Base-by-base conservation (phyloP, 73 alveolate species). In the Paraurostyla sp. region DNA sequence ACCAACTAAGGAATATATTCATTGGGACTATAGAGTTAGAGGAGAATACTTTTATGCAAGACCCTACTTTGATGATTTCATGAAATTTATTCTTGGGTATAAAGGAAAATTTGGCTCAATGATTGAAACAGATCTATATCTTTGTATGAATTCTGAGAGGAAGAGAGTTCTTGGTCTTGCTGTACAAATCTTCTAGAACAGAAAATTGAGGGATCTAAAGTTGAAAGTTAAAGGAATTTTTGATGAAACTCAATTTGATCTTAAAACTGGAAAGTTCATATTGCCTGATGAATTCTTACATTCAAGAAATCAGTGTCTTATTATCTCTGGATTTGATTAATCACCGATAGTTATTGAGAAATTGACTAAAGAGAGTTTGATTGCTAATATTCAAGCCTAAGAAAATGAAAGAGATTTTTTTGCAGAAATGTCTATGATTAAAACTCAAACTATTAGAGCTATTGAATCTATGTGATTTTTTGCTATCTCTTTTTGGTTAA, bases 21-120 rank as follows among this genome's bases (percentile, higher is more conserved):
- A 65, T 65, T 65, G 82, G 82, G 82, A 65, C 58, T 65, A 65
- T 40, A 65, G 82, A 65, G 82, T 65, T 38, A 2, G 82, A 65
- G 82, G 82, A 0, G 82, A 65, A 35, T 65, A 65, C 25, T 65
- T 18, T 22, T 65, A 65, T 65, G 82, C 82, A 2, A 65, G 82
- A 65, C 82, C 82, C 33, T 65, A 65, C 58, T 65, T 65, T 38
- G 82, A 65, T 65, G 82, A 65, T 36, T 38, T 38, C 25, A 22
- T 65, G 56, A 65, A 65, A 38, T 65, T 36, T 38, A 60, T n/a
- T 60, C 50, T 60, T n/a, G 43, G 32, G 13, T 25, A 9, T 27
- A 6, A 13, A 16, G 6, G 78, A 22, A 60, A 32, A 2, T 7
- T 16, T 60, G 13, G 7, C 3, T 4, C 78, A 27, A 27, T 60